Conservation (phyloP, 345 rosid species). For the Aquilaria malaccensis region DNA sequence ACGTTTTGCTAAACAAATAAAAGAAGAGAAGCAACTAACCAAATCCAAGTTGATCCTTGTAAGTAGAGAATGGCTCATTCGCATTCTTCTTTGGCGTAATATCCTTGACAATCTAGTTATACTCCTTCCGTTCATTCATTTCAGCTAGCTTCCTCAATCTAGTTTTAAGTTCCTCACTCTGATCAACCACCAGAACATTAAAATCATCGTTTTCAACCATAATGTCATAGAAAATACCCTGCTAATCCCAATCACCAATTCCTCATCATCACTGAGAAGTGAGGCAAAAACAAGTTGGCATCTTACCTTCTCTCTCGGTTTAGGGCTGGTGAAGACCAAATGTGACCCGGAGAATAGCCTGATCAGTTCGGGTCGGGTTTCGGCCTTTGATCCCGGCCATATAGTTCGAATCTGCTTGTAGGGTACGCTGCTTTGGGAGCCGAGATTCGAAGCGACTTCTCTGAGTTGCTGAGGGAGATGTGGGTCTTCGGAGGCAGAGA, state of each 20-base stretch:
- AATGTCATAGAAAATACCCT: not conserved
- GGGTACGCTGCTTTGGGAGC: constrained; percentile 26
- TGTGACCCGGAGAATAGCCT: constrained; percentile 46
- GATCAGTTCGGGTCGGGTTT: constrained; percentile 41
- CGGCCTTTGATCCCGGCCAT: constrained; percentile 44
- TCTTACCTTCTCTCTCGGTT: constrained; percentile 73
- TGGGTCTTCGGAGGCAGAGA: constrained; percentile 40
- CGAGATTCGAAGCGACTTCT: constrained; percentile 45
- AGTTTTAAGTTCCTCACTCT: constrained; percentile 75
- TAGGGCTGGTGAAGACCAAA: constrained; percentile 59
- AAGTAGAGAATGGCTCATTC: constrained; percentile 83
- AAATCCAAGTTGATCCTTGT: constrained; percentile 95
- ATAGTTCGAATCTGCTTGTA: constrained; percentile 57
- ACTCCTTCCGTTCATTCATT: constrained; percentile 72
- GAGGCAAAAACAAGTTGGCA: not conserved
- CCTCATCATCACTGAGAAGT: no score
- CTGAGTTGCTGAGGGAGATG: constrained; percentile 44
- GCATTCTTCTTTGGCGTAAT: constrained; percentile 51
- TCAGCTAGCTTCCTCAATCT: constrained; percentile 66
- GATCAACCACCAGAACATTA: not conserved
- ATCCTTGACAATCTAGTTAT: constrained; percentile 82
- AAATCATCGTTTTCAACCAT: not conserved
- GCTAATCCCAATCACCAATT: no score
- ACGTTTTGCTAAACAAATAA: not conserved
- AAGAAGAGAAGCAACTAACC: constrained; percentile 30